Evolutionary conservation across 352 stramenopile genomes (phyloP).

Genomic region (Globisporangium okanoganense): DNA sequence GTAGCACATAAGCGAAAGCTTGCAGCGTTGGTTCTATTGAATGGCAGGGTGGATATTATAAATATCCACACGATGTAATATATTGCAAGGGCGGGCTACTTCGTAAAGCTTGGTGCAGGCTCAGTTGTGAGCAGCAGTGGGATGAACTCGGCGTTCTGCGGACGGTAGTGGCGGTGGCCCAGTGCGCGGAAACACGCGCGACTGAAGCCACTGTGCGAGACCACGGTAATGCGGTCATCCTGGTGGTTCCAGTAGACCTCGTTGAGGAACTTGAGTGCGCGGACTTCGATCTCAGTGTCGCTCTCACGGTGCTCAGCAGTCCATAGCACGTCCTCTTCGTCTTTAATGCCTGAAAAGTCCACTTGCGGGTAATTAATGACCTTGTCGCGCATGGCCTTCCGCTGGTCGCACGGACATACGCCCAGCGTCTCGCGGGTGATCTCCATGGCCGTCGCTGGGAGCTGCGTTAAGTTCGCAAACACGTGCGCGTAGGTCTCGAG

Average conservation of each 20-base stretch:
- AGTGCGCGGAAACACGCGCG: conserved; percentile 56
- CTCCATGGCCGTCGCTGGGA: conserved; percentile 53
- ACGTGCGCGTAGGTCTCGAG: conserved; percentile 53
- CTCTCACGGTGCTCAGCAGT: conserved; percentile 50
- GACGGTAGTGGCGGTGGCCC: conserved; percentile 59
- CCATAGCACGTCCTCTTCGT: conserved; percentile 60
- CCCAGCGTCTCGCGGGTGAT: conserved; percentile 59
- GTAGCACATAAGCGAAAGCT: too few relatives aligned
- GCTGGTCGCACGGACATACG: conserved; percentile 60
- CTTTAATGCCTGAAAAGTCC: conserved; percentile 39
- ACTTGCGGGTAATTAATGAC: conserved; percentile 36
- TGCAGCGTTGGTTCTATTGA: too few relatives aligned
- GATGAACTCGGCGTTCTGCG: conserved; percentile 63
- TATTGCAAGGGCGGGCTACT: too few relatives aligned
- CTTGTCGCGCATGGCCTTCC: conserved; percentile 38
- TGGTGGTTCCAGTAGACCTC: conserved; percentile 32
- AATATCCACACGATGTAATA: too few relatives aligned
- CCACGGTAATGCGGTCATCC: conserved; percentile 44
- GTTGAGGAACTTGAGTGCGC: conserved; percentile 45
- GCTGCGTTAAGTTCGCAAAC: conserved; percentile 22
- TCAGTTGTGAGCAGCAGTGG: conserved; percentile 42
- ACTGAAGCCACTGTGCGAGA: conserved; percentile 68
- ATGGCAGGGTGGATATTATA: too few relatives aligned
- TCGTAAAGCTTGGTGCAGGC: neutral
- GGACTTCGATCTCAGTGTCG: conserved; percentile 48